These are phyloP conservation scores for Diaporthe ilicicola DNA, from an alignment of 2,329 filamentous ascomycete species.

Conservation along the genomic window DNA sequence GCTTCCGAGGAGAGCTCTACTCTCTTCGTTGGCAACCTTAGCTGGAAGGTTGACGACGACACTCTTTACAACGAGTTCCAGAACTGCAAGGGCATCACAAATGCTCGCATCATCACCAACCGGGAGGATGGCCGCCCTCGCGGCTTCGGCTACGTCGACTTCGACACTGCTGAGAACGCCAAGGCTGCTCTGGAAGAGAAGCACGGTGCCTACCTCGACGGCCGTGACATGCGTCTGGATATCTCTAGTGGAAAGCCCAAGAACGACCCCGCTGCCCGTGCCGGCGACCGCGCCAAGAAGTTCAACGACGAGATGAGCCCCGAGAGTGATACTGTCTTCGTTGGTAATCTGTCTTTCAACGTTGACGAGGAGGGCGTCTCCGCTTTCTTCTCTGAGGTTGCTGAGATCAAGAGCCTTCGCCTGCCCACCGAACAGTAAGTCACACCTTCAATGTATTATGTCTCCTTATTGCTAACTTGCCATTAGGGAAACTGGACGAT, in stretches of 20 bases:
- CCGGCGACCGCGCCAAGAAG: slow-evolving; percentile 69
- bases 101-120: slow-evolving; percentile 85
- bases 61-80: slow-evolving; percentile 84
- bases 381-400: slow-evolving; percentile 77
- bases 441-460: slow-evolving; percentile 33
- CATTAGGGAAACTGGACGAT: slow-evolving; percentile 75
- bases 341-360: slow-evolving; percentile 90
- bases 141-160: slow-evolving; percentile 95
- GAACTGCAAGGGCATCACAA: slow-evolving; percentile 75
- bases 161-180: slow-evolving; percentile 64
- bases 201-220: slow-evolving; percentile 46
- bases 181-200: slow-evolving; percentile 51
- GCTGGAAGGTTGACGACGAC: slow-evolving; percentile 90
- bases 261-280: slow-evolving; percentile 54
- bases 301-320: slow-evolving; percentile 84
- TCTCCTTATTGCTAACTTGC: slow-evolving; percentile 41
- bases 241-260: slow-evolving; percentile 47
- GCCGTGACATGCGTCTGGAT: slow-evolving; percentile 48
- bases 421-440: slow-evolving; percentile 84
- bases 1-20: slow-evolving; percentile 64
- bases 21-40: slow-evolving; percentile 89
- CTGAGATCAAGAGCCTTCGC: slow-evolving; percentile 79
- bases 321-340: slow-evolving; percentile 86
- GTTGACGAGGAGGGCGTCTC: slow-evolving; percentile 79
- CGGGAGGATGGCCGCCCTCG: slow-evolving; percentile 83